Percentiles rank a stretch among this genome's conserved stretches.
phyloP scores from a whole-genome alignment of 2,329 filamentous ascomycete species.

The Talaromyces sp. region DNA sequence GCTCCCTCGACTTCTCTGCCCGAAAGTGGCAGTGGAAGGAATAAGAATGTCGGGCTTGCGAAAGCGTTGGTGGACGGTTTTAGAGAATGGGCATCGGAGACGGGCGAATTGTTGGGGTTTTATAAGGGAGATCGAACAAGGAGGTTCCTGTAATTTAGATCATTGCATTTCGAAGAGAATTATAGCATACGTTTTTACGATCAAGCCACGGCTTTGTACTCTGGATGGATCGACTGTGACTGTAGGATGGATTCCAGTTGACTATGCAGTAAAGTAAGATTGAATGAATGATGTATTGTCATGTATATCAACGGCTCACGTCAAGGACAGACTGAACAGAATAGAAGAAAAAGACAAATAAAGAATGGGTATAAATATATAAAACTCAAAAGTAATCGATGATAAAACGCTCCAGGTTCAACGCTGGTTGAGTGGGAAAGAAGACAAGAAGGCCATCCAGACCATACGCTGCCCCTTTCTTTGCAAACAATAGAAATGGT shows the following conservation, averaged over 20 bases:
- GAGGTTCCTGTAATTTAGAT: slow-evolving; percentile 31
- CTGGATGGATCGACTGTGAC: not conserved
- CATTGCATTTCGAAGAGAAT: not conserved
- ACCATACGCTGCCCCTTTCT: not conserved
- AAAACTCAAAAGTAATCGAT: slow-evolving; percentile 11
- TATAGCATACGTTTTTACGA: not conserved
- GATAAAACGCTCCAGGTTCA: slow-evolving; percentile 9
- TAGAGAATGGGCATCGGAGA: slow-evolving; percentile 61
- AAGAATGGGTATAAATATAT: slow-evolving; percentile 19
- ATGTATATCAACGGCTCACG: not conserved
- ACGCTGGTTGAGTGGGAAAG: slow-evolving; percentile 4
- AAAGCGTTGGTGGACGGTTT: slow-evolving; percentile 62
- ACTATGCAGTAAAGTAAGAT: not conserved
- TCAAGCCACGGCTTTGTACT: not conserved
- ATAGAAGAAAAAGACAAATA: not conserved
- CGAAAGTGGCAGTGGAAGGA: slow-evolving; percentile 37
- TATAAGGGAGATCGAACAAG: slow-evolving; percentile 60
- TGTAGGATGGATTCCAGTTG: not conserved
- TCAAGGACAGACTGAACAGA: not conserved
- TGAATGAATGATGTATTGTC: not conserved
- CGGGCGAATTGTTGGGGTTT: slow-evolving; percentile 61
- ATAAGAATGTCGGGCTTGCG: slow-evolving; percentile 59
- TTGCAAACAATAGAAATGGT: not conserved
- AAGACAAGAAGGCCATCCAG: not conserved
- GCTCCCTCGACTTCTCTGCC: slow-evolving; percentile 18